Evolutionary conservation across 257 asterid genomes (phyloP).

Genomic region (Nicotiana sylvestris): DNA sequence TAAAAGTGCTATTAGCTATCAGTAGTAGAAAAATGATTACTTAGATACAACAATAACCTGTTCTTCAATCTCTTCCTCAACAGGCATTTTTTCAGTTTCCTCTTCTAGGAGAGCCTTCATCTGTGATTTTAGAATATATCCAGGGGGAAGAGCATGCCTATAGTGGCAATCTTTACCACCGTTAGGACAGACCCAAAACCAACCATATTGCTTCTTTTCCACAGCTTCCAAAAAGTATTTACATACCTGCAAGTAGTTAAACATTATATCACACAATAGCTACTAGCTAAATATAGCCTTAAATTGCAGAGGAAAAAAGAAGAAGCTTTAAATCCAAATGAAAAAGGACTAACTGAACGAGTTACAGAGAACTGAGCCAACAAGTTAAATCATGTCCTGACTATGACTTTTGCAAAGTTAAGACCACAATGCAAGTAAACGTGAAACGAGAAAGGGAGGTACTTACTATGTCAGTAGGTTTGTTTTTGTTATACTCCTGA

Average conservation of each 20-base stretch:
- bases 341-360: too few relatives aligned
- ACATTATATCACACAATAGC: too few relatives aligned
- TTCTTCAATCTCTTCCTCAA: constrained; percentile 91
- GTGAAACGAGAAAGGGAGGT: neutral
- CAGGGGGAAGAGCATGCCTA: constrained; percentile 90
- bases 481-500: constrained; percentile 80
- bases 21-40: too few relatives aligned
- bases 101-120: constrained; percentile 92
- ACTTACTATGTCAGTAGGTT: constrained; percentile 89
- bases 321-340: too few relatives aligned
- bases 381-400: too few relatives aligned
- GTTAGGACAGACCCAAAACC: constrained; percentile 96
- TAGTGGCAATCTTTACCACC: constrained; percentile 80
- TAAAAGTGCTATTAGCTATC: too few relatives aligned
- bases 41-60: constrained; percentile 39
- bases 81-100: constrained; percentile 58
- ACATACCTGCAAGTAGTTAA: constrained; percentile 47
- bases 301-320: too few relatives aligned
- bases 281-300: too few relatives aligned
- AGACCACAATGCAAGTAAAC: too few relatives aligned
- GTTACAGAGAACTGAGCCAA: too few relatives aligned
- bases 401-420: too few relatives aligned
- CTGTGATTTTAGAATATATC: constrained; percentile 79
- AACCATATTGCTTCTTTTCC: constrained; percentile 95
- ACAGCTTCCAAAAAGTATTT: constrained; percentile 86